Evolutionary conservation across 306 rosid species (phyloP).

Genomic region (Lathyrus oleraceus): DNA sequence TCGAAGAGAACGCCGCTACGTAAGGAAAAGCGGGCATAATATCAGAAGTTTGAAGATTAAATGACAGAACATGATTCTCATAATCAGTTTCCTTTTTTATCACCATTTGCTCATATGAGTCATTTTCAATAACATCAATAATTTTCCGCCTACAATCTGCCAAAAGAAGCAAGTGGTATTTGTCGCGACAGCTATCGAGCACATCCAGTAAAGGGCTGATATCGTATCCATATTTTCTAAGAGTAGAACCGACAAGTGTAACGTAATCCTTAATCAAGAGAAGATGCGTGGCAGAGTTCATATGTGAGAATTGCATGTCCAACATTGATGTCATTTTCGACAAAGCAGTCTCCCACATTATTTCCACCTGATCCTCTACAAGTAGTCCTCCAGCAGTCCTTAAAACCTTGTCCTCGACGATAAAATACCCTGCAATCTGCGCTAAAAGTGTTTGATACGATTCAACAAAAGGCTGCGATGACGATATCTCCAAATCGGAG

Average conservation of each 20-base stretch:
- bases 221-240: slow-evolving; percentile 80
- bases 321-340: slow-evolving; percentile 65
- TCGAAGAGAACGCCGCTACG: slow-evolving; percentile 81
- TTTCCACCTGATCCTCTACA: slow-evolving; percentile 68
- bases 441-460: slow-evolving; percentile 77
- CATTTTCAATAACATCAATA: slow-evolving; percentile 54
- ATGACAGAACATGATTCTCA: slow-evolving; percentile 65
- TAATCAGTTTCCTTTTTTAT: slow-evolving; percentile 79
- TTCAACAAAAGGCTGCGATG: slow-evolving; percentile 75
- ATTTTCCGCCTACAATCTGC: slow-evolving; percentile 64
- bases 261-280: slow-evolving; percentile 93
- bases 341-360: slow-evolving; percentile 85
- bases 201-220: slow-evolving; percentile 69
- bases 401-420: slow-evolving; percentile 85
- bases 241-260: slow-evolving; percentile 75
- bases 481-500: slow-evolving; percentile 82
- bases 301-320: slow-evolving; percentile 69
- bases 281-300: slow-evolving; percentile 77
- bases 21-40: slow-evolving; percentile 92
- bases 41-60: slow-evolving; percentile 72
- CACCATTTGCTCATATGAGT: slow-evolving; percentile 86
- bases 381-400: slow-evolving; percentile 76
- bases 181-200: slow-evolving; percentile 58
- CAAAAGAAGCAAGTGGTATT: slow-evolving; percentile 76
- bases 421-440: slow-evolving; percentile 89